Percentiles rank a stretch among this genome's conserved stretches.
These are phyloP conservation scores for Caloboletus inedulis DNA, from an alignment of 1,284 basidiomycete species.

Conservation along the genomic window DNA sequence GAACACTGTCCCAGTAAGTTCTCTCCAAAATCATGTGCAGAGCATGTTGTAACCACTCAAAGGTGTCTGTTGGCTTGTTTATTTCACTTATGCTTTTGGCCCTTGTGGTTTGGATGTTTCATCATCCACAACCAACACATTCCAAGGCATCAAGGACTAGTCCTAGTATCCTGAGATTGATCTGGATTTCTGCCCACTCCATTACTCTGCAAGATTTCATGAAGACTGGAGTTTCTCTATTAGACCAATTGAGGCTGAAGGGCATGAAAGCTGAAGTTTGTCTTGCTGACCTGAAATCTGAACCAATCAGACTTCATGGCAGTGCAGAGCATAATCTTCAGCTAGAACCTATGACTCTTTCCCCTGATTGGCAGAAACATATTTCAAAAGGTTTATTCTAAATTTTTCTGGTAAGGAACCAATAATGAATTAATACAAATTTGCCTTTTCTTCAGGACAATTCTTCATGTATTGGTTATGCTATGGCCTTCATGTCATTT, in stretches of 20 bases:
- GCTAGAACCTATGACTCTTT: neutral
- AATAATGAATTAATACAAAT: neutral
- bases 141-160: too few relatives aligned
- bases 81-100: slow-evolving; percentile 1
- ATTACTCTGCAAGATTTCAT: neutral
- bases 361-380: neutral
- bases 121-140: neutral
- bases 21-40: neutral
- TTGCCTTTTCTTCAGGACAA: neutral
- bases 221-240: too few relatives aligned
- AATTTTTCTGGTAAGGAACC: neutral
- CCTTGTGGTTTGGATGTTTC: neutral
- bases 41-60: neutral
- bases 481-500: slow-evolving; percentile 1
- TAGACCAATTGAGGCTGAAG: too few relatives aligned
- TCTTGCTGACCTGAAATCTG: neutral
- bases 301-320: neutral
- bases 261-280: slow-evolving; percentile 4
- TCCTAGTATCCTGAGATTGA: too few relatives aligned
- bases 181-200: neutral
- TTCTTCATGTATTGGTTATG: neutral
- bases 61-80: slow-evolving; percentile 6
- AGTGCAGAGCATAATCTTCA: neutral
- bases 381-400: neutral
- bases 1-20: neutral